phyloP scores from a whole-genome alignment of 2,329 filamentous ascomycete species.

The Aspergillus bombycis region DNA sequence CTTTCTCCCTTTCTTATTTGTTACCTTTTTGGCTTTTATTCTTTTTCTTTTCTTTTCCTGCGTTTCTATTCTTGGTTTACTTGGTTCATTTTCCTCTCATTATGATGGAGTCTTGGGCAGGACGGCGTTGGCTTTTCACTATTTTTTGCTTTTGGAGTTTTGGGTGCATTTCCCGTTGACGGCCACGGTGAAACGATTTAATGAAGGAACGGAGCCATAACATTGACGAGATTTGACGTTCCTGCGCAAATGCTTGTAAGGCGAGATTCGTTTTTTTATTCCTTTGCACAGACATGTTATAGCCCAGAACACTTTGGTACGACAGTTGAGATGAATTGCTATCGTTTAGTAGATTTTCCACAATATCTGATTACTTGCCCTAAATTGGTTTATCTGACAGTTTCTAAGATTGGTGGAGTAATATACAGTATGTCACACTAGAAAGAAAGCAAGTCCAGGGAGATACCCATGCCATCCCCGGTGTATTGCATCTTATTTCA shows the following conservation, averaged over 20 bases:
- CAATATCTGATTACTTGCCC: background rate
- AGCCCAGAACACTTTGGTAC: conserved; percentile 14
- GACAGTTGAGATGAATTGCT: conserved; percentile 20
- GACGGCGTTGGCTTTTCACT: conserved; percentile 25
- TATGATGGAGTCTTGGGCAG: conserved; percentile 15
- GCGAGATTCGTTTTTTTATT: conserved; percentile 13
- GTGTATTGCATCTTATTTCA: background rate
- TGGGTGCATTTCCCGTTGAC: conserved; percentile 24
- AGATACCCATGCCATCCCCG: background rate
- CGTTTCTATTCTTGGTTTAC: background rate
- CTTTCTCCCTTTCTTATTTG: conserved; percentile 19
- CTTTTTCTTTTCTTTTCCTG: background rate
- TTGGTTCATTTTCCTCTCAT: background rate
- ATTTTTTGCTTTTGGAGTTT: conserved; percentile 20
- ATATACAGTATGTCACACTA: conserved; percentile 4
- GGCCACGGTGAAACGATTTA: conserved; percentile 28
- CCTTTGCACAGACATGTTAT: conserved; percentile 18
- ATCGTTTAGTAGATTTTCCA: conserved; percentile 1
- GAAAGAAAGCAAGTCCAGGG: background rate
- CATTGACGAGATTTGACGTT: conserved; percentile 21
- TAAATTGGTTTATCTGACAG: background rate
- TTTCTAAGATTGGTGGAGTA: background rate
- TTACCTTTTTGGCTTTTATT: conserved; percentile 13
- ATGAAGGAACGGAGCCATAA: conserved; percentile 27
- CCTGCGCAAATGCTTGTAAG: conserved; percentile 16